These are phyloP conservation scores for Phytophthora vignae DNA, from an alignment of 352 stramenopile species.

Conservation along the genomic window DNA sequence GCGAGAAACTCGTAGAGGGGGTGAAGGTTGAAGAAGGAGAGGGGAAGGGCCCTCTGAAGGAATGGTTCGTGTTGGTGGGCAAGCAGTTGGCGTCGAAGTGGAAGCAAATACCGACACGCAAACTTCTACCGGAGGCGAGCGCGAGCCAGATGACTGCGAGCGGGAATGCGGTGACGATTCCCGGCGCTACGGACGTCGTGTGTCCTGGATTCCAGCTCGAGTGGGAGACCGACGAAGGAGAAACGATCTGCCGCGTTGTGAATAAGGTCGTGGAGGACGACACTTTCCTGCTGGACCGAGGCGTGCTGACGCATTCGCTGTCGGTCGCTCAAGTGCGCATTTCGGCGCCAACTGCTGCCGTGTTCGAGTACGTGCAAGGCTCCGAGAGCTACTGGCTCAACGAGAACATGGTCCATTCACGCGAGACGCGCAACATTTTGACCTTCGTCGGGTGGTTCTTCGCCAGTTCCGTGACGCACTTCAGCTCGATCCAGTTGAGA, in stretches of 20 bases:
- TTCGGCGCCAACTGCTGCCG: conserved; percentile 44
- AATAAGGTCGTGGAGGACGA: conserved; percentile 55
- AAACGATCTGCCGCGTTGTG: conserved; percentile 49
- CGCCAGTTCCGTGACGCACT: conserved; percentile 59
- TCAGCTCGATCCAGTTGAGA: conserved; percentile 42
- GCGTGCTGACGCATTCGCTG: conserved; percentile 47
- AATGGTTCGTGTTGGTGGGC: conserved; percentile 71
- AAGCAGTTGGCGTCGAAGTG: conserved; percentile 55
- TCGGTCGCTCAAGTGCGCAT: conserved; percentile 47
- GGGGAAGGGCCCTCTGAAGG: conserved; percentile 76
- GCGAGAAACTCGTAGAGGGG: conserved; percentile 71
- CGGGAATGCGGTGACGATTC: conserved; percentile 59
- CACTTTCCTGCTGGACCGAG: conserved; percentile 60
- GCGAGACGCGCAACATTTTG: conserved; percentile 44
- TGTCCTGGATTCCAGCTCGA: conserved; percentile 48
- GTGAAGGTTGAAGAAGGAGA: conserved; percentile 77
- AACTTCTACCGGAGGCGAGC: background rate
- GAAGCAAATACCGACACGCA: conserved; percentile 34
- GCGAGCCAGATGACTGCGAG: conserved; percentile 45
- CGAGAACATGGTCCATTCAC: conserved; percentile 40
- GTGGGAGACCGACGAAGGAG: conserved; percentile 32
- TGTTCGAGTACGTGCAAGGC: conserved; percentile 67
- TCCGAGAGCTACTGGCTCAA: conserved; percentile 78
- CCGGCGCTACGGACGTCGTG: conserved; percentile 28
- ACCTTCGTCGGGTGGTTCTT: conserved; percentile 74